Evolutionary conservation across 768 basidiomycete species (phyloP), one percentile per base, ranked within the genome.

Genomic region (Gyrodon lividus): DNA sequence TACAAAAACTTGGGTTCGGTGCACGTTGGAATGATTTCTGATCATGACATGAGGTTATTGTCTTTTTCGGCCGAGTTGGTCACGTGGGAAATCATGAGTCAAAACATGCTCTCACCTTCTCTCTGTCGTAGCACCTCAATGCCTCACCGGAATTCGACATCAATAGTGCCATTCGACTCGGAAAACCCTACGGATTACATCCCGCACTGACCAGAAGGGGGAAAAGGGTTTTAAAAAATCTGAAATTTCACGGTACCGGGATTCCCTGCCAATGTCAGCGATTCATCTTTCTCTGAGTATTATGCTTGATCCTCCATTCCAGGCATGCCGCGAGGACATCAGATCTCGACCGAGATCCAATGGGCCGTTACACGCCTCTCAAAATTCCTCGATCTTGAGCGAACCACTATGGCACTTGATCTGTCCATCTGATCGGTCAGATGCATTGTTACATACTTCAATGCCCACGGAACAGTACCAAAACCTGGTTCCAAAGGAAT

Each of bases 41-140:
- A n/a, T n/a, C n/a, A n/a, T n/a, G n/a, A n/a, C n/a, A n/a, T n/a
- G n/a, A n/a, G n/a, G n/a, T 23, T 26, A 26, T 30, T 30, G 30
- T 30, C 23, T 10, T n/a, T 9, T 37, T 33, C 28, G 38, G 35
- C 22, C 33, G 28, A 26, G 19, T 46, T 46, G 45, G 30, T 31
- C 28, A 26, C 28, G 16, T 46, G 45, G 45, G 45, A 46, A 46
- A 46, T 14, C 30, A 34, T 35, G 16, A 13, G 10, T 17, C 16
- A 46, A 24, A 46, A 46, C 30, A 46, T 17, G 30, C 20, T 30
- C 30, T 46, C 17, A 33, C 45, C 45, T 37, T 46, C 17, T 14
- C 12, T 46, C 30, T 16, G n/a, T 31, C 23, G 26, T 46, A 46
- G n/a, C 45, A 30, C 45, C 45, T 46, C 45, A 46, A 46, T 17